phyloP scores from a whole-genome alignment of 2,329 filamentous ascomycete genomes.

The Incumbomyces delicatus region DNA sequence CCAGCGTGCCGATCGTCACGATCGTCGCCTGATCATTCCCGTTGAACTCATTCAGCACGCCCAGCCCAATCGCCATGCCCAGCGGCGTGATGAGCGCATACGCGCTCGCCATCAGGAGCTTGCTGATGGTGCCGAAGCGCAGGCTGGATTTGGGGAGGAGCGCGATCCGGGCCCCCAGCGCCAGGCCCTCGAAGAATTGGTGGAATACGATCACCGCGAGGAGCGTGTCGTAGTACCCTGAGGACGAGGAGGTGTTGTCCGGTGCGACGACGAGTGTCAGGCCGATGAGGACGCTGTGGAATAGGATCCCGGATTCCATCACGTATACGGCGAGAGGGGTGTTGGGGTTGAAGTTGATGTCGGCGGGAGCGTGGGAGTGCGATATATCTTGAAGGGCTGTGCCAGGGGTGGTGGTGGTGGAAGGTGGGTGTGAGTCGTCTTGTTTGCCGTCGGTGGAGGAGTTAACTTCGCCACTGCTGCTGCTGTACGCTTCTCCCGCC shows the following conservation, averaged over 20 bases:
- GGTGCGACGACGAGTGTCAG: slow-evolving; percentile 36
- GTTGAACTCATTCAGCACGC: slow-evolving; percentile 61
- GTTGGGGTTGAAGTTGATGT: slow-evolving; percentile 22
- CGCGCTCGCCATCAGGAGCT: slow-evolving; percentile 51
- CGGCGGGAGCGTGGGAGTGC: slow-evolving; percentile 8
- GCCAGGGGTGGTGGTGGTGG: slow-evolving; percentile 23
- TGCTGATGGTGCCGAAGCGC: slow-evolving; percentile 20
- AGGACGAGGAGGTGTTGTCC: slow-evolving; percentile 26
- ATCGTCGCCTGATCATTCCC: slow-evolving; percentile 61
- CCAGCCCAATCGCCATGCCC: slow-evolving; percentile 72
- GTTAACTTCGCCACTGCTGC: slow-evolving; percentile 15
- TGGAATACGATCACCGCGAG: slow-evolving; percentile 63
- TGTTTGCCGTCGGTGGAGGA: slow-evolving; percentile 21
- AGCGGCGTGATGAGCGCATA: slow-evolving; percentile 66
- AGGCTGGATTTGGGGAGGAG: slow-evolving; percentile 43
- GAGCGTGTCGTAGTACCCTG: slow-evolving; percentile 39
- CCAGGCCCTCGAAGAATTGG: slow-evolving; percentile 68
- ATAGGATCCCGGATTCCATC: slow-evolving; percentile 64
- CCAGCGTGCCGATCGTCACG: slow-evolving; percentile 61
- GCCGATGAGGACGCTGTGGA: slow-evolving; percentile 59
- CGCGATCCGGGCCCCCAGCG: slow-evolving; percentile 62
- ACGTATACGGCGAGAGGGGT: slow-evolving; percentile 55
- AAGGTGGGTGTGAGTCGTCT: slow-evolving; percentile 21
- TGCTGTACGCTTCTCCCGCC: no score
- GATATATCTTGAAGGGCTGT: slow-evolving; percentile 18